Evolutionary conservation across 225 moss, liverwort and hornwort species (phyloP).

Genomic region (Marchantia paleacea): DNA sequence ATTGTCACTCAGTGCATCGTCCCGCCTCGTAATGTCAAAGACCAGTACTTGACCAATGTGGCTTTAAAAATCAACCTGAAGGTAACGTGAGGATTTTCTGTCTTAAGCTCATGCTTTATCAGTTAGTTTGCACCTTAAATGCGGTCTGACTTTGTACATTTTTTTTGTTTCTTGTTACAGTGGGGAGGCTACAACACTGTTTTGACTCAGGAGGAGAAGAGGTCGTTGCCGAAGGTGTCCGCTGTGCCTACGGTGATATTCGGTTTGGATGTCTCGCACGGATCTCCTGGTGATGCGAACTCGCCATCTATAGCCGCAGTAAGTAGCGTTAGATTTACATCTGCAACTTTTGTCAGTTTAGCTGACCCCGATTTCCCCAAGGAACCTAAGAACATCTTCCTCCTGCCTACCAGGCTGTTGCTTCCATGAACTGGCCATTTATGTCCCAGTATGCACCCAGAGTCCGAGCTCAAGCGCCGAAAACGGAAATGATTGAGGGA

Average conservation of each 20-base stretch:
- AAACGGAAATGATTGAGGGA: conserved; percentile 87
- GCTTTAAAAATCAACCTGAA: conserved; percentile 92
- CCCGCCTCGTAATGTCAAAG: conserved; percentile 64
- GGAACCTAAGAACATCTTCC: background rate
- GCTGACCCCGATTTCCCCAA: too few relatives aligned
- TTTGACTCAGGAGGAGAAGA: conserved; percentile 31
- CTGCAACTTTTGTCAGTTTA: too few relatives aligned
- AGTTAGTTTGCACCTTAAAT: background rate
- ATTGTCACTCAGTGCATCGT: conserved; percentile 78
- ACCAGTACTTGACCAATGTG: conserved; percentile 86
- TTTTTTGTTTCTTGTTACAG: conserved; percentile 3
- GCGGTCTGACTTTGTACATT: background rate
- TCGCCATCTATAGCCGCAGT: conserved; percentile 91
- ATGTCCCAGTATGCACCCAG: conserved; percentile 77
- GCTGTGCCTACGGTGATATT: conserved; percentile 69
- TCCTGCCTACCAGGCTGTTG: conserved; percentile 57
- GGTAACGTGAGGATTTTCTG: conserved; percentile 31
- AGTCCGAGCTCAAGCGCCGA: conserved; percentile 70
- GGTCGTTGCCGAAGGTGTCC: conserved; percentile 30
- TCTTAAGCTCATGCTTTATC: background rate
- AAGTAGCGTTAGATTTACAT: conserved; percentile 14
- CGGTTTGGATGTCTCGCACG: conserved; percentile 95
- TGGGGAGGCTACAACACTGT: conserved; percentile 46
- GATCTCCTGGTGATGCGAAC: conserved; percentile 76
- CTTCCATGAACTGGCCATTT: conserved; percentile 80